Evolutionary conservation across 441 rosid genomes (phyloP), one percentile per base, ranked within the genome.

Genomic region (Croton setiger): DNA sequence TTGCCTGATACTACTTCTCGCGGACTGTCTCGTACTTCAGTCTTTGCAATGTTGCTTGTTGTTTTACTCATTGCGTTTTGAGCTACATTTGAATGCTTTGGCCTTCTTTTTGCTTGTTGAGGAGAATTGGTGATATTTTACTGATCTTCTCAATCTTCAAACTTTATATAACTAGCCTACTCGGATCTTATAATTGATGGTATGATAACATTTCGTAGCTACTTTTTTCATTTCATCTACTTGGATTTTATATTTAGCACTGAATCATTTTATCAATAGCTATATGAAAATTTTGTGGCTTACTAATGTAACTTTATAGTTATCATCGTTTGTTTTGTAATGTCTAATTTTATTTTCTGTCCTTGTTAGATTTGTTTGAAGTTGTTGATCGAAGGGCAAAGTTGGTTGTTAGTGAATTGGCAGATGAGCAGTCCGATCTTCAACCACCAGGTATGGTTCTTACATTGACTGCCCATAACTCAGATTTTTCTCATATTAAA

Each of bases 341-440:
- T 21, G 64, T 35, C 36, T 45, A 13, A 55, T 31, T 7, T 61
- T 20, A 14, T 8, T 37, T 59, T 14, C 36, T 60, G 7, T 51
- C 41, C 15, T 78, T 39, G 63, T 60, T 78, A 96, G 99, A 89
- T 89, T 83, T 96, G 67, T 86, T 96, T 71, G 97, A 93, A 88
- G 96, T 88, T 71, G 97, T 96, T 64, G 99, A 96, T 81, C 91
- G 97, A 70, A 81, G 95, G 73, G 99, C 99, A 35, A 96, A 96
- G 88, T 85, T 91, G 76, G 98, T 93, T 66, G 99, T 86, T 62
- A 82, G 80, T 76, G 98, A 96, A 59, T 80, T 85, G 73, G 81
- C 96, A 0, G 99, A 96, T 62, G 99, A 96, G 73, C 89, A 90
- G 69, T 73, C 84, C 11, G 87, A 81, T 73, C 58, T 72, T 78